Evolutionary conservation across 306 rosid species (phyloP).

Genomic region (Cucumis melo): DNA sequence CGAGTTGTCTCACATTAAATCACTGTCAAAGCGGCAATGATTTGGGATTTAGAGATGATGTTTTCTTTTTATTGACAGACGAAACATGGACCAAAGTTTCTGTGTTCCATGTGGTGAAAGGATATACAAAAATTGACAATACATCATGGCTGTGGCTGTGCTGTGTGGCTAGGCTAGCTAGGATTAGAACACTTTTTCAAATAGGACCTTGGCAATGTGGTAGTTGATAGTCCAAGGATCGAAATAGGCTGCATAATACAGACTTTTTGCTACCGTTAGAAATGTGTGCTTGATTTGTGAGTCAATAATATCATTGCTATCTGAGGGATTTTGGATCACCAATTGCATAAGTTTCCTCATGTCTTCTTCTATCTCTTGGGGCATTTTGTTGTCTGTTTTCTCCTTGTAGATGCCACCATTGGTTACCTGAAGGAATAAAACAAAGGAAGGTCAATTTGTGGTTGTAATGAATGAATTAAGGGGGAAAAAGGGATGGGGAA

Average conservation of each 20-base stretch:
- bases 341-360: constrained; percentile 58
- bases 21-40: background rate
- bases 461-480: background rate
- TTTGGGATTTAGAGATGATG: background rate
- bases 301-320: constrained; percentile 17
- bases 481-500: background rate
- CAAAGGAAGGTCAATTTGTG: background rate
- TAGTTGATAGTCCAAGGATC: constrained; percentile 45
- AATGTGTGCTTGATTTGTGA: constrained; percentile 53
- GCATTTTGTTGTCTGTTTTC: background rate
- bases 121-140: constrained; percentile 3
- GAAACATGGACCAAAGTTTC: background rate
- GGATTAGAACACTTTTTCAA: constrained; percentile 45
- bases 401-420: constrained; percentile 11
- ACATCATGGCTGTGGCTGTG: background rate
- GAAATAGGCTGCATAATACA: constrained; percentile 50
- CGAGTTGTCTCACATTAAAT: background rate
- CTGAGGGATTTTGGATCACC: constrained; percentile 39
- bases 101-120: constrained; percentile 2
- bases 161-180: background rate
- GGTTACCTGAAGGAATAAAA: constrained; percentile 19
- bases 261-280: constrained; percentile 50
- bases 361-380: constrained; percentile 37
- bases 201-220: constrained; percentile 73
- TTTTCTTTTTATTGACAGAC: background rate